Evolutionary conservation across 257 asterid genomes (phyloP).

Genomic region (Lycium ferocissimum): DNA sequence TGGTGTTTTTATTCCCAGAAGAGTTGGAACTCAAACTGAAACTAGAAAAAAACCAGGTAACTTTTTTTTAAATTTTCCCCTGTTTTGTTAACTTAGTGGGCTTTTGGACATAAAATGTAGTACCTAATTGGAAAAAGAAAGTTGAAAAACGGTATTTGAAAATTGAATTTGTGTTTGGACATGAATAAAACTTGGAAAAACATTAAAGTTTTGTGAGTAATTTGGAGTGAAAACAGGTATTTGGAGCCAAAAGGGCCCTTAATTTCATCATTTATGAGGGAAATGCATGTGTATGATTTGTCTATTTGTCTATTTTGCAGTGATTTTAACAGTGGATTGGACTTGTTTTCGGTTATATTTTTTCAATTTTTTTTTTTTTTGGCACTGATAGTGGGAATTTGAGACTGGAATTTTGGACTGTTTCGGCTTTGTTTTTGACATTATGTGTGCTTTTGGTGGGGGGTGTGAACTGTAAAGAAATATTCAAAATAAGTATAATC

Average conservation of each 20-base stretch:
- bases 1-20: slow-evolving; percentile 79
- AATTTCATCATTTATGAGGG: too few relatives aligned
- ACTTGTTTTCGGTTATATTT: neutral
- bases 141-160: too few relatives aligned
- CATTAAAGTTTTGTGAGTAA: too few relatives aligned
- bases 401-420: neutral
- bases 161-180: too few relatives aligned
- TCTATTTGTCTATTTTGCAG: neutral
- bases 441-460: neutral
- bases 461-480: neutral
- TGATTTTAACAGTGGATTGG: neutral
- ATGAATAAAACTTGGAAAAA: too few relatives aligned
- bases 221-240: too few relatives aligned
- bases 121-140: too few relatives aligned
- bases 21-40: slow-evolving; percentile 46
- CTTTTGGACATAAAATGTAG: too few relatives aligned
- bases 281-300: neutral
- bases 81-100: neutral
- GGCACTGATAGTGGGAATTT: neutral
- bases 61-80: neutral
- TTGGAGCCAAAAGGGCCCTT: too few relatives aligned
- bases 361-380: neutral
- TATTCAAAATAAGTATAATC: neutral
- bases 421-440: neutral
- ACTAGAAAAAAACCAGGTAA: slow-evolving; percentile 58